phyloP scores from a whole-genome alignment of 345 rosid genomes.

The Citrus hindsii region DNA sequence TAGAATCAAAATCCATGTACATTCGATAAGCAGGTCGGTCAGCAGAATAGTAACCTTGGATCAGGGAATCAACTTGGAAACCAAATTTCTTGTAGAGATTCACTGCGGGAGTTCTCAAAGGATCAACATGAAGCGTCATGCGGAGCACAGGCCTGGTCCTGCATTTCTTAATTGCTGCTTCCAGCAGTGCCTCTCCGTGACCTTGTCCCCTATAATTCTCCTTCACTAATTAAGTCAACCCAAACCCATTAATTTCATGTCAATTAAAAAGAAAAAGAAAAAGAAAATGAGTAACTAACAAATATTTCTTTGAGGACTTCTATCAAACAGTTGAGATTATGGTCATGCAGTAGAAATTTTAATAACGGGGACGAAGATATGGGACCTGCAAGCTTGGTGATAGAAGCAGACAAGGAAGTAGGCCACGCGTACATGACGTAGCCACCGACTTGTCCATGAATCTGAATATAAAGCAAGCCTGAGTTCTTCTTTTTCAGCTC shows the following conservation, averaged over 20 bases:
- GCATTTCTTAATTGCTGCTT: slow-evolving; percentile 66
- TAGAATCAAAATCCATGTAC: slow-evolving; percentile 59
- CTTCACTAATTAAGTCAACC: slow-evolving; percentile 39
- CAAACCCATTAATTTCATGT: neutral
- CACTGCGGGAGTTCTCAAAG: slow-evolving; percentile 59
- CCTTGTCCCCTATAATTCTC: slow-evolving; percentile 66
- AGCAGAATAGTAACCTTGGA: slow-evolving; percentile 59
- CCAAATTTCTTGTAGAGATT: slow-evolving; percentile 68
- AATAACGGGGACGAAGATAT: no score
- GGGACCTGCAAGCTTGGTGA: slow-evolving; percentile 76
- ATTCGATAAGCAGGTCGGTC: slow-evolving; percentile 78
- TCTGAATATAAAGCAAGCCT: slow-evolving; percentile 52
- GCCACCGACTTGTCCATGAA: slow-evolving; percentile 52
- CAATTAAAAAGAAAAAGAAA: neutral
- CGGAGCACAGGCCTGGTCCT: slow-evolving; percentile 59
- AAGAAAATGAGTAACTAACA: neutral
- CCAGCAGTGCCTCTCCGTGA: slow-evolving; percentile 66
- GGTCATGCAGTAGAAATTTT: neutral
- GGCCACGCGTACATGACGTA: slow-evolving; percentile 77
- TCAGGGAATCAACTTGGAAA: slow-evolving; percentile 56
- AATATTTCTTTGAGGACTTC: slow-evolving; percentile 24
- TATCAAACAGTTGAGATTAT: slow-evolving; percentile 37
- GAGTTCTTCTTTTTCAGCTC: slow-evolving; percentile 70
- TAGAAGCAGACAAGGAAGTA: slow-evolving; percentile 66
- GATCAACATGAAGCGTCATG: slow-evolving; percentile 76